These are phyloP conservation scores for Nidularia pulvinata DNA, from an alignment of 768 basidiomycete species.

Conservation along the genomic window DNA sequence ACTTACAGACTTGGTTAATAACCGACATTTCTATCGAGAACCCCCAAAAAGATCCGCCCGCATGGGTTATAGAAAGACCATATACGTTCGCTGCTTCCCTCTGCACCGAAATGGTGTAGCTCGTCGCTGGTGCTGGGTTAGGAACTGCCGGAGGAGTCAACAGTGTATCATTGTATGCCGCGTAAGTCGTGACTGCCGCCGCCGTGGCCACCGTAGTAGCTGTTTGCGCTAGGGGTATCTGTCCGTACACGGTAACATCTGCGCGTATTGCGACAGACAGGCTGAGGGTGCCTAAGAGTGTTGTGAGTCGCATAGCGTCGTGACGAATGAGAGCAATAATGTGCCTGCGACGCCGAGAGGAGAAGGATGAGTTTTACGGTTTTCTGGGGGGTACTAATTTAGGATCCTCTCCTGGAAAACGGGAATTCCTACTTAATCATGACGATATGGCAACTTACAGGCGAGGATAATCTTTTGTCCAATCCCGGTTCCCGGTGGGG, in stretches of 20 bases:
- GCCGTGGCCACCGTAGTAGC: neutral
- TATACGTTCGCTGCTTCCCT: constrained; percentile 23
- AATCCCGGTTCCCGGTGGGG: too few species aligned
- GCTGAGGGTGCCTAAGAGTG: too few species aligned
- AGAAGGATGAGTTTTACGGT: too few species aligned
- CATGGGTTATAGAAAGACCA: constrained; percentile 35
- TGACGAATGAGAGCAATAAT: too few species aligned
- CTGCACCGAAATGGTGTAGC: neutral
- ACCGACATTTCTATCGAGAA: constrained; percentile 82
- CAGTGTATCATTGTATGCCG: constrained; percentile 1
- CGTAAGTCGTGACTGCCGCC: neutral
- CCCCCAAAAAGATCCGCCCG: constrained; percentile 59
- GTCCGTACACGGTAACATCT: neutral
- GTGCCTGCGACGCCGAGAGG: too few species aligned
- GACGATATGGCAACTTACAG: too few species aligned
- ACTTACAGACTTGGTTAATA: constrained; percentile 59
- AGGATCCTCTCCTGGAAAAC: too few species aligned
- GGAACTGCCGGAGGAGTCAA: neutral
- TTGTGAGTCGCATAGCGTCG: too few species aligned
- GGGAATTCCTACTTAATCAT: too few species aligned
- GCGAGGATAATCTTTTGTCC: too few species aligned
- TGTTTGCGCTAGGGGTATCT: neutral
- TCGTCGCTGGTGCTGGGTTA: neutral
- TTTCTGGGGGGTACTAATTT: too few species aligned
- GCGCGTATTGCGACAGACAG: neutral